Percentiles rank a stretch among this genome's conserved stretches.
Conservation (phyloP, 78 protist genomes). For the Dictyostelium firmibasis region DNA sequence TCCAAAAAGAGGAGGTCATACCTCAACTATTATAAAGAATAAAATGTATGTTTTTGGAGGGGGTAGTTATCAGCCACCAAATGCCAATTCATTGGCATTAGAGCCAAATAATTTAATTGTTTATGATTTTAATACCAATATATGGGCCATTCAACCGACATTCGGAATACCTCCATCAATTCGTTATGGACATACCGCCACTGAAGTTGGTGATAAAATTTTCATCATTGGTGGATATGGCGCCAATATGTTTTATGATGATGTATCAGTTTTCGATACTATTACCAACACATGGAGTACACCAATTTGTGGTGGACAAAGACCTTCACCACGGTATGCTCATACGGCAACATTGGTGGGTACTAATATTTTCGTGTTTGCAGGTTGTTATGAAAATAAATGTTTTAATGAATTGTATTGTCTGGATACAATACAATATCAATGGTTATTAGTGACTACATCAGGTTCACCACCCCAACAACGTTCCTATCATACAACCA, state of each 20-base stretch:
- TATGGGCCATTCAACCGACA: neutral
- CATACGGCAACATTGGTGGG: conserved; percentile 61
- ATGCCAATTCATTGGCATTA: neutral
- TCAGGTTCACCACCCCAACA: conserved; percentile 12
- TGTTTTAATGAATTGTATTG: conserved; percentile 46
- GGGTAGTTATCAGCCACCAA: conserved; percentile 3
- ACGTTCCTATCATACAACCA: conserved; percentile 56
- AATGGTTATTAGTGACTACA: conserved; percentile 18
- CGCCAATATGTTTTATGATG: conserved; percentile 4
- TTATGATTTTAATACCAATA: conserved; percentile 24
- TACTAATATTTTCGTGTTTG: conserved; percentile 34
- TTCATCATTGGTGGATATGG: conserved; percentile 59
- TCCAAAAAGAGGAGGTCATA: conserved; percentile 50
- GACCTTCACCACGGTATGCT: conserved; percentile 52
- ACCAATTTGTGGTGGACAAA: conserved; percentile 10
- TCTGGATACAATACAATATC: neutral
- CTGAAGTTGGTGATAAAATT: conserved; percentile 40
- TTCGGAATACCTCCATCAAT: neutral
- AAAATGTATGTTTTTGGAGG: conserved; percentile 71
- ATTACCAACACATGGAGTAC: conserved; percentile 4
- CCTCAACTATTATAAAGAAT: conserved; percentile 6
- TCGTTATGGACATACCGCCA: conserved; percentile 58
- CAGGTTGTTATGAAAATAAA: conserved; percentile 34
- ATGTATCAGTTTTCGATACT: conserved; percentile 36
- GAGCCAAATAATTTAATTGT: conserved; percentile 26